Evolutionary conservation across 2,329 filamentous ascomycete genomes (phyloP), one percentile per base, ranked within the genome.

Genomic region (Diaporthe sp.): DNA sequence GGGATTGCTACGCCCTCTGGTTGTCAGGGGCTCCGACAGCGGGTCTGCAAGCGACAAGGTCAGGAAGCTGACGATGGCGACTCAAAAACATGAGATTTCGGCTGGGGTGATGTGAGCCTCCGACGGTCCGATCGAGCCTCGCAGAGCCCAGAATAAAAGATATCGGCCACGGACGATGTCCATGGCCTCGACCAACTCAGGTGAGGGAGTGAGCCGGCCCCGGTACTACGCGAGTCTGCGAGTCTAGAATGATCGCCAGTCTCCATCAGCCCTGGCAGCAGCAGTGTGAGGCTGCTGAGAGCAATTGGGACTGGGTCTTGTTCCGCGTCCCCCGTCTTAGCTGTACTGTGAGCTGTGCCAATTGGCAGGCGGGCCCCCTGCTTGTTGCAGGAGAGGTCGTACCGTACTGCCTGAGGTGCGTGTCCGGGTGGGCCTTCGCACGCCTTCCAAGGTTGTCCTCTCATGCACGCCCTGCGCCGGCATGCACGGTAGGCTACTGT

Each of bases 21-120:
- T 15, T 44, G 58, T 55, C 53, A 76, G 69, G 69, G 75, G 59
- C 73, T 75, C 73, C 75, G 75, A 75, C 75, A 76, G 75, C 75
- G 75, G 73, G 75, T 49, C 73, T 55, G 59, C n/a, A 34, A 44
- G 61, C 28, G 31, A 59, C 51, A 58, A 42, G 37, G 19, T n/a
- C 31, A 28, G 44, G 39, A 74, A 55, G 67, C 59, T 71, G 61
- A 74, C 74, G 65, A 74, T 70, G 75, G 61, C 61, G 68, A 17
- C 55, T 72, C 67, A 53, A 42, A 76, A 76, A 74, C 73, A 76
- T 59, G 73, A 76, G 75, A 76, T 75, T 39, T 39, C 58, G 28
- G 42, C 67, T 74, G 57, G 62, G 62, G 67, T 69, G 61, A 53
- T 51, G 59, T 46, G 39, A 61, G 59, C 34, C 42, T 34, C 68